Evolutionary conservation across 2,329 filamentous ascomycete species (phyloP).

Genomic region (Diaporthe batatas): DNA sequence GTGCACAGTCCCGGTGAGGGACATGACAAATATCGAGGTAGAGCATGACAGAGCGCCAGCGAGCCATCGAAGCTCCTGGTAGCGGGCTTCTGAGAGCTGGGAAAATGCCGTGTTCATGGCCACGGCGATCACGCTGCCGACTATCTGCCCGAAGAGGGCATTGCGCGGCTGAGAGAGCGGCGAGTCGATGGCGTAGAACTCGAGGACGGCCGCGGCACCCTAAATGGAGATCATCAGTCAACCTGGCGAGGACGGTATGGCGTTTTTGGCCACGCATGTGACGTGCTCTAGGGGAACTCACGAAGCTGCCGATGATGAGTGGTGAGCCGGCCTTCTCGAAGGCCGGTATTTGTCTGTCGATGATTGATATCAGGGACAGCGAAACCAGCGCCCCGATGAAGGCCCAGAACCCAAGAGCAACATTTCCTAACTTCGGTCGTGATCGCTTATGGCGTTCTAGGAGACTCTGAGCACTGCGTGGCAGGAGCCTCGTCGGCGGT

Average conservation of each 20-base stretch:
- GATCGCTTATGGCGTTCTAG: slow-evolving; percentile 70
- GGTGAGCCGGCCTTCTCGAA: slow-evolving; percentile 68
- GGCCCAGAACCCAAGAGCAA: slow-evolving; percentile 72
- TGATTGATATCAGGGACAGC: slow-evolving; percentile 70
- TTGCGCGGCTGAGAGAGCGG: slow-evolving; percentile 81
- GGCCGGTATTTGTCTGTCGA: slow-evolving; percentile 65
- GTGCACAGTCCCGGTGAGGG: slow-evolving; percentile 78
- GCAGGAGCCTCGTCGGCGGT: slow-evolving; percentile 74
- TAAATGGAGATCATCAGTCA: slow-evolving; percentile 48
- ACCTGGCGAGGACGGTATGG: neutral
- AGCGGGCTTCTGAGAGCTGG: slow-evolving; percentile 54
- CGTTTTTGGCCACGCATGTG: neutral
- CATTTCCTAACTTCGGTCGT: slow-evolving; percentile 63
- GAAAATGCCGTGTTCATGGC: slow-evolving; percentile 75
- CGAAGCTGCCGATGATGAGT: slow-evolving; percentile 78
- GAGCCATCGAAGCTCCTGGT: slow-evolving; percentile 70
- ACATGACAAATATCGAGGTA: slow-evolving; percentile 73
- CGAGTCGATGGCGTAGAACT: slow-evolving; percentile 79
- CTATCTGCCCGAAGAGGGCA: slow-evolving; percentile 74
- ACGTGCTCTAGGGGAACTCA: slow-evolving; percentile 56
- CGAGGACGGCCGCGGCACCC: slow-evolving; percentile 82
- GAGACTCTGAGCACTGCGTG: slow-evolving; percentile 75
- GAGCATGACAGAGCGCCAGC: slow-evolving; percentile 76
- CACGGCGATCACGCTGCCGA: slow-evolving; percentile 73
- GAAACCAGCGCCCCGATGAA: slow-evolving; percentile 75